phyloP scores from a whole-genome alignment of 306 rosid genomes.

The Cicer chorassanicum region DNA sequence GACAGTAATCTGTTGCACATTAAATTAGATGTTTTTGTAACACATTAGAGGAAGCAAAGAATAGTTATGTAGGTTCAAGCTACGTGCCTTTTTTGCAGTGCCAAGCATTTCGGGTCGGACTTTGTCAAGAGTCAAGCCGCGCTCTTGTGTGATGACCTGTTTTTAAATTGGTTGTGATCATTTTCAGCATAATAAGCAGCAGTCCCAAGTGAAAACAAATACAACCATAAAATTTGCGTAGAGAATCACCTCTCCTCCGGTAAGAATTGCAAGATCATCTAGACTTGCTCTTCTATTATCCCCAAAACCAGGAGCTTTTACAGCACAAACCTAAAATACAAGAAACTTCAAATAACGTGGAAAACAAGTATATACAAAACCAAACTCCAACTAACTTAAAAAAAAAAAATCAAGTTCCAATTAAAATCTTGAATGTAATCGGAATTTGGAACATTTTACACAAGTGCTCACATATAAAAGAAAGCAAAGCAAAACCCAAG shows the following conservation, averaged over 20 bases:
- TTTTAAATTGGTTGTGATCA: conserved; percentile 42
- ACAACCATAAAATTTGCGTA: conserved; percentile 16
- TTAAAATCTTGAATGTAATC: neutral
- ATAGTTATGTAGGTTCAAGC: conserved; percentile 38
- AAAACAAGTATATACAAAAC: conserved; percentile 38
- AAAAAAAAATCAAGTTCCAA: conserved; percentile 26
- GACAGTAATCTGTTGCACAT: conserved; percentile 68
- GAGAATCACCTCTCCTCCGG: conserved; percentile 89
- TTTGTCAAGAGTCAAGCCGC: conserved; percentile 84
- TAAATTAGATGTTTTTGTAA: conserved; percentile 35
- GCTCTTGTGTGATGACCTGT: conserved; percentile 82
- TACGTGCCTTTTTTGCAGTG: conserved; percentile 79
- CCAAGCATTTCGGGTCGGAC: conserved; percentile 82
- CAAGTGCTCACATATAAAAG: neutral
- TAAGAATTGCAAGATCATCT: conserved; percentile 84
- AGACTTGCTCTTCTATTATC: conserved; percentile 83
- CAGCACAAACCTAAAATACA: conserved; percentile 82
- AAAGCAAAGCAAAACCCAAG: conserved; percentile 26
- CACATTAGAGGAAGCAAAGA: conserved; percentile 14
- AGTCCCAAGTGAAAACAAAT: conserved; percentile 12
- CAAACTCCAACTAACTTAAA: neutral
- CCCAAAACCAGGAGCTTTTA: conserved; percentile 99
- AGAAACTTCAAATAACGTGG: conserved; percentile 39
- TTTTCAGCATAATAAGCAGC: conserved; percentile 29
- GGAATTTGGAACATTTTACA: conserved; percentile 11